These are phyloP conservation scores for Picea abies DNA, from an alignment of 83 land plant genomes.

Conservation along the genomic window DNA sequence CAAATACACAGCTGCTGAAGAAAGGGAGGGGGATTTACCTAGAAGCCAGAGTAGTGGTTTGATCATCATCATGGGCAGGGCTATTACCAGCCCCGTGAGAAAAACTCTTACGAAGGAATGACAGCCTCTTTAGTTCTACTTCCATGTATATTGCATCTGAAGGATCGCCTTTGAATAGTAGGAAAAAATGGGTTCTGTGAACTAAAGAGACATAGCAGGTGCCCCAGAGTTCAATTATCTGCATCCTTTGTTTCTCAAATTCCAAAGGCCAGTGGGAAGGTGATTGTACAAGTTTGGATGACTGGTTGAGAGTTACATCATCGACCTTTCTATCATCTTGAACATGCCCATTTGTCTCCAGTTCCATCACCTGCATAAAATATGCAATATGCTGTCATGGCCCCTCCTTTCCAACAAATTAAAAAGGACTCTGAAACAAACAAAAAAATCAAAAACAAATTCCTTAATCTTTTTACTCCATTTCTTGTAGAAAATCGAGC, in stretches of 20 bases:
- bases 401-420: neutral
- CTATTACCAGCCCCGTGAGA: slow-evolving; percentile 21
- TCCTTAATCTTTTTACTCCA: neutral
- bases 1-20: neutral
- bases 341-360: slow-evolving; percentile 37
- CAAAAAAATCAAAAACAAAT: neutral
- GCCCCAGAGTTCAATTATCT: slow-evolving; percentile 83
- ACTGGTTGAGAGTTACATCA: slow-evolving; percentile 22
- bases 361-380: slow-evolving; percentile 45
- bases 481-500: neutral
- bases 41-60: slow-evolving; percentile 37
- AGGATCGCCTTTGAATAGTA: slow-evolving; percentile 86
- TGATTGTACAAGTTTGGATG: slow-evolving; percentile 33
- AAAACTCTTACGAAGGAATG: slow-evolving; percentile 69
- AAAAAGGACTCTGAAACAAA: neutral
- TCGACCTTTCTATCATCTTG: slow-evolving; percentile 22
- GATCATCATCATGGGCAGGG: slow-evolving; percentile 29
- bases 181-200: slow-evolving; percentile 83
- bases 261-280: slow-evolving; percentile 60
- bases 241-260: slow-evolving; percentile 63
- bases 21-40: slow-evolving; percentile 28
- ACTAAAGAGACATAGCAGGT: slow-evolving; percentile 82
- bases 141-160: slow-evolving; percentile 93
- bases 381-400: neutral
- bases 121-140: slow-evolving; percentile 83